Evolutionary conservation across 495 filamentous ascomycete species (phyloP).

Genomic region (Xylaria palmicola): DNA sequence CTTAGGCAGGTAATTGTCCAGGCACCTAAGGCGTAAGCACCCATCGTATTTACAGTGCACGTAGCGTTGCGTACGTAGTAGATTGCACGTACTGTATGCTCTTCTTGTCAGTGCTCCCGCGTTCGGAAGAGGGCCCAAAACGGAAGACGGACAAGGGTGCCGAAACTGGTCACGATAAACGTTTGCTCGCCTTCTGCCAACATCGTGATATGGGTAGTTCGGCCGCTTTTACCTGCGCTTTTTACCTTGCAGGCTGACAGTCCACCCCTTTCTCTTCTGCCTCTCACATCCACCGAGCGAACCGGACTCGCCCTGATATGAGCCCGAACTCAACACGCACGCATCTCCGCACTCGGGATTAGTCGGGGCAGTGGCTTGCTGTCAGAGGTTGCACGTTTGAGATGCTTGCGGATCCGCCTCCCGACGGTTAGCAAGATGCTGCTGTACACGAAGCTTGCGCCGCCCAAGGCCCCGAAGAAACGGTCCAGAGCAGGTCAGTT

Average conservation of each 20-base stretch:
- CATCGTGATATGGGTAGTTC: slow-evolving; percentile 4
- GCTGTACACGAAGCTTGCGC: slow-evolving; percentile 56
- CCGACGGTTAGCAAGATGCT: slow-evolving; percentile 44
- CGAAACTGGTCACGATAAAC: slow-evolving; percentile 11
- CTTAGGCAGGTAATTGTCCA: too few species aligned
- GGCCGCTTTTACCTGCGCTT: not conserved
- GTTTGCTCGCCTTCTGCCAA: not conserved
- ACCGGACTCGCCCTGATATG: not conserved
- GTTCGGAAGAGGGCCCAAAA: slow-evolving; percentile 6
- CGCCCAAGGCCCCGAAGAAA: slow-evolving; percentile 59
- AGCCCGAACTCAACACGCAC: not conserved
- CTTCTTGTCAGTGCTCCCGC: not conserved
- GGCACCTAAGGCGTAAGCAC: too few species aligned
- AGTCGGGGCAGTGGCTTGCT: not conserved
- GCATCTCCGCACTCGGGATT: not conserved
- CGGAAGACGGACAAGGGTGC: not conserved
- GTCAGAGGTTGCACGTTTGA: not conserved
- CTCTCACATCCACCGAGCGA: not conserved
- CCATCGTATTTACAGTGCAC: too few species aligned
- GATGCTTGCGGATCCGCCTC: slow-evolving; percentile 8
- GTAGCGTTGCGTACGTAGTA: not conserved
- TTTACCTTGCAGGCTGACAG: too few species aligned
- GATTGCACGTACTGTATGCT: not conserved
- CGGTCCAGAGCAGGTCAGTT: slow-evolving; percentile 62
- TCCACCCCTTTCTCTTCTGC: slow-evolving; percentile 6